Percentiles rank a stretch among this genome's conserved stretches.
These are phyloP conservation scores for Marasmius oreades DNA, from an alignment of 1,284 basidiomycete species.

Conservation along the genomic window DNA sequence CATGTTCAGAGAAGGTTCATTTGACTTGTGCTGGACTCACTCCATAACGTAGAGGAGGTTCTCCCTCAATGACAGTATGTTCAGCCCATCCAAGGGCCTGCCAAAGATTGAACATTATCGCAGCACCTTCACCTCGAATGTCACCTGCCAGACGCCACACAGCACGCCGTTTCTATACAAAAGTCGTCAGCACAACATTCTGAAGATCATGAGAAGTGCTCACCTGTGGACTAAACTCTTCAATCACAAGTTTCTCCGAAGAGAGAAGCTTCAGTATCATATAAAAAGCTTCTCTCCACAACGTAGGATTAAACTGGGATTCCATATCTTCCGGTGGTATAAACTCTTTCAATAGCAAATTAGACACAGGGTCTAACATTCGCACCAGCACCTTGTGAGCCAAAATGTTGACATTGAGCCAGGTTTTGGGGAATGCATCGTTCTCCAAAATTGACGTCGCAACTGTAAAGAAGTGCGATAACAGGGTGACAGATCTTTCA, in stretches of 20 bases:
- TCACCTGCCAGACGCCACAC: constrained; percentile 97
- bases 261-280: constrained; percentile 85
- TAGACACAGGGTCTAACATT: constrained; percentile 81
- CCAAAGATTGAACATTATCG: constrained; percentile 85
- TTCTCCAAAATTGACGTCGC: constrained; percentile 81
- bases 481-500: constrained; percentile 69
- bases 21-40: constrained; percentile 37
- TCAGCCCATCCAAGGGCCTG: constrained; percentile 81
- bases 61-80: constrained; percentile 43
- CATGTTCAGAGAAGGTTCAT: constrained; percentile 1
- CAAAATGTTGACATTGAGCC: constrained; percentile 92
- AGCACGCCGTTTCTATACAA: constrained; percentile 79
- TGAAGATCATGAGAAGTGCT: constrained; percentile 15
- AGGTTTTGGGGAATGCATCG: constrained; percentile 87
- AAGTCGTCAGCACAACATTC: constrained; percentile 13
- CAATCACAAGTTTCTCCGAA: constrained; percentile 89
- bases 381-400: constrained; percentile 88
- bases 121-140: constrained; percentile 88
- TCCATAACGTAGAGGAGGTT: constrained; percentile 53
- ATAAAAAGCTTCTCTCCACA: constrained; percentile 84
- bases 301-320: constrained; percentile 66
- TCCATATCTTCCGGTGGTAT: constrained; percentile 68
- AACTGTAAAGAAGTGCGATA: constrained; percentile 81
- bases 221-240: constrained; percentile 91
- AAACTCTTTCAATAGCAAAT: constrained; percentile 77